Evolutionary conservation across 768 basidiomycete species (phyloP).

Genomic region (Lentinus brumalis): DNA sequence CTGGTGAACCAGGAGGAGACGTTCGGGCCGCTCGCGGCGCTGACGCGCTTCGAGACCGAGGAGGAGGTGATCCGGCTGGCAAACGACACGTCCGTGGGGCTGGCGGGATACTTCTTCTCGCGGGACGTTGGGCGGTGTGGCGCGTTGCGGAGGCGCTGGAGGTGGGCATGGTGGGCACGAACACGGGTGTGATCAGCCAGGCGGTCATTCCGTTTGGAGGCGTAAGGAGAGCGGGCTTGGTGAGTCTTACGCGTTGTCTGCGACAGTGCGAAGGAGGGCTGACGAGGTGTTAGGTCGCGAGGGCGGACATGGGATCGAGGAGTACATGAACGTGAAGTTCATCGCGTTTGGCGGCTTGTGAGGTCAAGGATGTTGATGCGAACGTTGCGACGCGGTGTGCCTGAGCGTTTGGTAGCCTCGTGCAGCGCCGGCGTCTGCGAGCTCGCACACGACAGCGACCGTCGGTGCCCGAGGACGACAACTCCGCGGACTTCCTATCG

Average conservation of each 20-base stretch:
- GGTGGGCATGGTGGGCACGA: constrained; percentile 90
- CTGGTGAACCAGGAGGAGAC: constrained; percentile 84
- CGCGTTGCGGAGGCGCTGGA: constrained; percentile 93
- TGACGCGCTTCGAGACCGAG: constrained; percentile 91
- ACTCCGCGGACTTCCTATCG: too few relatives aligned
- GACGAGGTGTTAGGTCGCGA: constrained; percentile 59
- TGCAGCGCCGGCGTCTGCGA: too few relatives aligned
- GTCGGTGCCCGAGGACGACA: too few relatives aligned
- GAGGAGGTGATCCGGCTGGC: constrained; percentile 88
- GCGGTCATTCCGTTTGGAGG: constrained; percentile 88
- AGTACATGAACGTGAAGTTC: constrained; percentile 83
- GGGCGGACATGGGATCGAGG: constrained; percentile 87
- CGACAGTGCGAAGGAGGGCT: constrained; percentile 29
- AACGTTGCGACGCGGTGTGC: too few relatives aligned
- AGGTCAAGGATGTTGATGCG: background rate
- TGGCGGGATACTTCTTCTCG: constrained; percentile 94
- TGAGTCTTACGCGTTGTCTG: constrained; percentile 27
- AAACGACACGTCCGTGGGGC: constrained; percentile 79
- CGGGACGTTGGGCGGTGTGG: constrained; percentile 89
- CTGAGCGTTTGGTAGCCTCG: too few relatives aligned
- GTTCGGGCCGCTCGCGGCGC: constrained; percentile 88
- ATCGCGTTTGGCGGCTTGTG: constrained; percentile 64
- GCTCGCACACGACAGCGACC: too few relatives aligned
- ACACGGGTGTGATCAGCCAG: constrained; percentile 79
- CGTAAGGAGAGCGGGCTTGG: constrained; percentile 85